Conservation (phyloP, 257 asterid genomes). For the Capsicum chinense region DNA sequence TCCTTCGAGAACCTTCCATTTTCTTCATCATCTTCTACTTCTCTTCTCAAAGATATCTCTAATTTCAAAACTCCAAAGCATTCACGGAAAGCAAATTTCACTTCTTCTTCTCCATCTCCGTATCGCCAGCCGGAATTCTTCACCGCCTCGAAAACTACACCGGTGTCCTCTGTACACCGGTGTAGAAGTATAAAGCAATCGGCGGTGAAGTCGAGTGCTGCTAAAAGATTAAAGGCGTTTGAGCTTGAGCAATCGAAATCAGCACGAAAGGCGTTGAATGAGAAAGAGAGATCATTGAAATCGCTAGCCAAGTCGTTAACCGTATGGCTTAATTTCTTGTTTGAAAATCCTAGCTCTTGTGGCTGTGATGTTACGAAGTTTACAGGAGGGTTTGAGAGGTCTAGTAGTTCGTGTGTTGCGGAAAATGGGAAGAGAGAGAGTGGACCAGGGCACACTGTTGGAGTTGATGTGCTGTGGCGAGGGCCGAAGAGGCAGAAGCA, state of each 20-base stretch:
- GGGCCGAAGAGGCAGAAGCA: slow-evolving; percentile 88
- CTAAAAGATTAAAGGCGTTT: slow-evolving; percentile 69
- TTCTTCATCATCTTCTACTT: slow-evolving; percentile 49
- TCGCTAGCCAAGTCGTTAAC: slow-evolving; percentile 78
- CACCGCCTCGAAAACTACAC: slow-evolving; percentile 70
- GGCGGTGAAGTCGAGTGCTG: slow-evolving; percentile 59
- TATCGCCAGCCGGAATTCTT: slow-evolving; percentile 52
- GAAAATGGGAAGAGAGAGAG: slow-evolving; percentile 78
- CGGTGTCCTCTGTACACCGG: slow-evolving; percentile 49
- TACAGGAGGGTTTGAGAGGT: slow-evolving; percentile 57
- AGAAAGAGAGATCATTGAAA: slow-evolving; percentile 69
- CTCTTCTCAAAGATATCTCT: slow-evolving; percentile 67
- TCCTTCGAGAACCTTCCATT: slow-evolving; percentile 49
- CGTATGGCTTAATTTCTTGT: slow-evolving; percentile 89
- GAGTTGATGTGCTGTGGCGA: slow-evolving; percentile 80
- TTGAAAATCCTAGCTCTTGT: slow-evolving; percentile 78
- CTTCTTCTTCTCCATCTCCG: slow-evolving; percentile 39
- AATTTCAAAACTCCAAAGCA: slow-evolving; percentile 72
- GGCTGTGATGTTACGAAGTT: slow-evolving; percentile 70
- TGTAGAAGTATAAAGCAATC: slow-evolving; percentile 42
- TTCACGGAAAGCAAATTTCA: slow-evolving; percentile 38
- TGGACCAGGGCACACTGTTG: slow-evolving; percentile 54
- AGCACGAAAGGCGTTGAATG: slow-evolving; percentile 66
- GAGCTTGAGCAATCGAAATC: slow-evolving; percentile 88
- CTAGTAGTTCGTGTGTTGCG: slow-evolving; percentile 37